Evolutionary conservation across 805 yeast genomes (phyloP).

Genomic region (Wickerhamomyces strasburgensis): DNA sequence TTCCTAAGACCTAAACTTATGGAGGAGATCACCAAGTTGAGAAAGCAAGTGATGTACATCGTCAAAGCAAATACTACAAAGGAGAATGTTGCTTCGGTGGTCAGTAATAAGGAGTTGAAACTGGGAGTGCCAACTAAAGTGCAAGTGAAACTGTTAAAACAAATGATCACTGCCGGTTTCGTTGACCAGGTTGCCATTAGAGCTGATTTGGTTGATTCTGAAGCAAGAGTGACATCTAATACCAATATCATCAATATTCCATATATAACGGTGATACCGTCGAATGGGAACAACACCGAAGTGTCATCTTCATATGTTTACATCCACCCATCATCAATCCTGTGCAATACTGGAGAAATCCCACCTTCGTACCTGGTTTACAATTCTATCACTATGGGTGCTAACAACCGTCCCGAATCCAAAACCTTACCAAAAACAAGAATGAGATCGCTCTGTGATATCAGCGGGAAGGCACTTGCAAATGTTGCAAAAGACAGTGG

Average conservation of each 20-base stretch:
- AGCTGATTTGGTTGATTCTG: constrained; percentile 68
- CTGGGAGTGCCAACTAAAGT: constrained; percentile 61
- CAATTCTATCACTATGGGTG: constrained; percentile 56
- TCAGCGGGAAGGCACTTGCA: constrained; percentile 68
- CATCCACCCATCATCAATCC: constrained; percentile 73
- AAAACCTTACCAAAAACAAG: constrained; percentile 45
- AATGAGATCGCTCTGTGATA: constrained; percentile 72
- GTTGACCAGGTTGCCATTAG: constrained; percentile 86
- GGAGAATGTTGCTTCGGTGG: constrained; percentile 51
- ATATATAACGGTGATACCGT: constrained; percentile 49
- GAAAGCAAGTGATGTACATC: constrained; percentile 74
- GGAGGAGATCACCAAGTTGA: constrained; percentile 78
- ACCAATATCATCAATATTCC: constrained; percentile 58
- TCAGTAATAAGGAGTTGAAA: constrained; percentile 40
- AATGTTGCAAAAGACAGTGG: constrained; percentile 72
- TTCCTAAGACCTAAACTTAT: constrained; percentile 74
- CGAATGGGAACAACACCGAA: constrained; percentile 25
- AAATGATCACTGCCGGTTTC: constrained; percentile 89
- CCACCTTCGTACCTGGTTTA: constrained; percentile 82
- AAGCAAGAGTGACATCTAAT: constrained; percentile 53
- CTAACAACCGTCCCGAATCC: constrained; percentile 39
- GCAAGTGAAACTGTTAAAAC: constrained; percentile 79
- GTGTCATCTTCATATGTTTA: constrained; percentile 55
- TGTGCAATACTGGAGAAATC: constrained; percentile 52
- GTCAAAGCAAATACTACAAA: constrained; percentile 62